Evolutionary conservation across 2,329 filamentous ascomycete genomes (phyloP).

Genomic region (Paecilomyces fulvus): DNA sequence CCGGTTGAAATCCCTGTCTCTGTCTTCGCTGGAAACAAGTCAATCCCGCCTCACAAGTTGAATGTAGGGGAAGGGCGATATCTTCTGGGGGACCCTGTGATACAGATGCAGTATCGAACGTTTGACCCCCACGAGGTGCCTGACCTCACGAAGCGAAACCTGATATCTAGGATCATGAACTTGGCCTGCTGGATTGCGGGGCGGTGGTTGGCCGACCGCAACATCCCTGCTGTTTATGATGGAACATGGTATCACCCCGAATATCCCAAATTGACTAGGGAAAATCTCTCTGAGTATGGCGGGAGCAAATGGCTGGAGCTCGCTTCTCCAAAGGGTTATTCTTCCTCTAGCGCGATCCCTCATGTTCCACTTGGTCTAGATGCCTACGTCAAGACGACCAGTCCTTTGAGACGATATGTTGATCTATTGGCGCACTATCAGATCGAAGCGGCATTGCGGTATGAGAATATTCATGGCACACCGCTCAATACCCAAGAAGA

Average conservation of each 20-base stretch:
- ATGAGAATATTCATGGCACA: conserved; percentile 42
- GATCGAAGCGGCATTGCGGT: conserved; percentile 52
- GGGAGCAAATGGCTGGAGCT: conserved; percentile 29
- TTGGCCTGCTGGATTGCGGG: conserved; percentile 37
- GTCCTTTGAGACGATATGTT: conserved; percentile 51
- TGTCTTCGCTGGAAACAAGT: conserved; percentile 16
- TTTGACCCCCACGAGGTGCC: conserved; percentile 28
- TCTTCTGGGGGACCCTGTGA: conserved; percentile 35
- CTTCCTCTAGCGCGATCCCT: conserved; percentile 39
- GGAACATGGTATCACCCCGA: conserved; percentile 32
- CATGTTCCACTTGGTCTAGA: conserved; percentile 46
- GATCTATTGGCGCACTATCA: conserved; percentile 58
- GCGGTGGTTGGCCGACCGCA: conserved; percentile 27
- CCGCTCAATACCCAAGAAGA: conserved; percentile 28
- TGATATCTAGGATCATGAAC: conserved; percentile 46
- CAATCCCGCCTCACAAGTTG: conserved; percentile 19
- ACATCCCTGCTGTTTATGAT: conserved; percentile 28
- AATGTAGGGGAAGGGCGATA: conserved; percentile 22
- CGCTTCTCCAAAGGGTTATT: conserved; percentile 30
- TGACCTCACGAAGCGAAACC: conserved; percentile 29
- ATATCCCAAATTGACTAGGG: conserved; percentile 30
- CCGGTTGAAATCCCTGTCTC: conserved; percentile 12
- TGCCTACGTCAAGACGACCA: conserved; percentile 51
- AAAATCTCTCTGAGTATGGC: conserved; percentile 35
- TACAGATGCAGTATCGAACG: conserved; percentile 21